Evolutionary conservation across 805 yeast species (phyloP), one percentile per base, ranked within the genome.

Genomic region (Candida sakaeoensis): DNA sequence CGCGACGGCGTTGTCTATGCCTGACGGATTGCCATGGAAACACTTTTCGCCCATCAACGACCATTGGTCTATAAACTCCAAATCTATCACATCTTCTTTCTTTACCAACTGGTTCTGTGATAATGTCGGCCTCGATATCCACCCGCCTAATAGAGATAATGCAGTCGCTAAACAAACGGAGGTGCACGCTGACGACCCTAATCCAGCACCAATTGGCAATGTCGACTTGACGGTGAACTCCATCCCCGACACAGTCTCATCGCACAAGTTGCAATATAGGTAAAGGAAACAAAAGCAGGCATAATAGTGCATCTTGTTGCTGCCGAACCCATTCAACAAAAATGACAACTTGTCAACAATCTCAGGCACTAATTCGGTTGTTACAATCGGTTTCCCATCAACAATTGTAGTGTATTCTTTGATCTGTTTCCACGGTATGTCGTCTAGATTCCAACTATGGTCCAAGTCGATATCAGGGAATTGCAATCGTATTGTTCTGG

Each of bases 1-100:
- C 2, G 98, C 95, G 36, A 91, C 97, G 0, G 96, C 89, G 55
- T 93, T 93, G 59, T 93, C 99, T 39, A 93, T 88, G 9, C 99
- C 99, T 14, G 95, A 82, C 7, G 99, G 99, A 51, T 85, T 89
- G 1, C 98, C 98, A 57, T 91, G 98, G 50, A 90, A 85, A 57
- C 97, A 88, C 57, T 83, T 84, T 60, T 93, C 99, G 27, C 97
- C 98, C 68, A 91, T 72, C 48, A 84, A 84, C 1, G 98, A 81
- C 95, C 96, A 90, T 5, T 70, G 63, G 48, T 91, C 91, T 44
- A 93, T 80, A 46, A 80, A 75, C n/a, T 68, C 61, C 18, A 80
- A 70, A 39, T 74, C 81, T 3, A 55, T 60, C 30, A 51, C 56
- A 29, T 65, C 68, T 9, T 55, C 44, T 1, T 65, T 49, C 14